These are phyloP conservation scores for Phaffomyces opuntiae DNA, from an alignment of 805 yeast species.

Conservation along the genomic window DNA sequence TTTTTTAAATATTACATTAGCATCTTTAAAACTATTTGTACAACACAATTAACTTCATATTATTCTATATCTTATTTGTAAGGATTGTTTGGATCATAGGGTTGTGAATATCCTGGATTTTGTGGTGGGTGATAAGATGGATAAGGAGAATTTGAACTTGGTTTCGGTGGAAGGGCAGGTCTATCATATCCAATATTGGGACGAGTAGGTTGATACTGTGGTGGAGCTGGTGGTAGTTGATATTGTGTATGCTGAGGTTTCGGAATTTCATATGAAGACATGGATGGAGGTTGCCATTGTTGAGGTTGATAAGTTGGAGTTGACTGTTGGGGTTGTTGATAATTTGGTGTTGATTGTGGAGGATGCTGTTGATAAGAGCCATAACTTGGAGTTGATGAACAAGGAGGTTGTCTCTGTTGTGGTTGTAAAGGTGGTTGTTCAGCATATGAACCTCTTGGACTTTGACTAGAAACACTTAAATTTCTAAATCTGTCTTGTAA, in stretches of 20 bases:
- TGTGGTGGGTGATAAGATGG: constrained; percentile 21
- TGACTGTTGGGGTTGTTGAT: background rate
- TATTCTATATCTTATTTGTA: background rate
- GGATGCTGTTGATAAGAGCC: background rate
- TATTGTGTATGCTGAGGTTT: background rate
- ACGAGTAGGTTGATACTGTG: no score
- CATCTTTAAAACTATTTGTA: no score
- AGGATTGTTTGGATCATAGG: constrained; percentile 21
- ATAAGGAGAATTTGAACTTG: constrained; percentile 17
- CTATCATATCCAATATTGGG: background rate
- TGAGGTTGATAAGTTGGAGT: constrained; percentile 4
- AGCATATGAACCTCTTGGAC: constrained; percentile 14
- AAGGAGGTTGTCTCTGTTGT: background rate
- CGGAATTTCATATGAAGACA: constrained; percentile 5
- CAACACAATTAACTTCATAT: no score
- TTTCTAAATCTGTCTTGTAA: constrained; percentile 17
- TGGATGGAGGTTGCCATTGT: constrained; percentile 2
- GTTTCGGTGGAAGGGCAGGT: constrained; percentile 17
- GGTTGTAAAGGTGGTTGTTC: background rate
- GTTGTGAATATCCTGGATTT: constrained; percentile 12
- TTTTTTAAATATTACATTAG: no score
- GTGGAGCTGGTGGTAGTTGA: constrained; percentile 9
- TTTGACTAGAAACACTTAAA: constrained; percentile 14
- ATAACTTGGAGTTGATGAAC: background rate
- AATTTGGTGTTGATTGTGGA: background rate